Evolutionary conservation across 2,329 filamentous ascomycete species (phyloP), one percentile per base, ranked within the genome.

Genomic region (Aspergillus piperis): DNA sequence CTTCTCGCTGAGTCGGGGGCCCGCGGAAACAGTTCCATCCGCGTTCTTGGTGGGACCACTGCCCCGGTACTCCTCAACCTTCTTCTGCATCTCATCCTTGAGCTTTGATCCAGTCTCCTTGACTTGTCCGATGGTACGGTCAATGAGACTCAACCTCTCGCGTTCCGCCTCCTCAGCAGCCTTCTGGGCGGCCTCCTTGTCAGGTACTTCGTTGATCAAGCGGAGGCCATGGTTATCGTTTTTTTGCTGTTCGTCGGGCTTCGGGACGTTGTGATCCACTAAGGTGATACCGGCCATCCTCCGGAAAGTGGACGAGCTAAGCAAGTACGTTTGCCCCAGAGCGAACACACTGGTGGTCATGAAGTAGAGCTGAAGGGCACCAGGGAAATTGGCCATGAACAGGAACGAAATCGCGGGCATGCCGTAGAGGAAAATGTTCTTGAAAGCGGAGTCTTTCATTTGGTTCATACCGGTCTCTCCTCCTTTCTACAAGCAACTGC

Each of bases 281-380:
- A 69, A 63, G 4, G 70, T 62, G 54, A 79, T 66, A 7, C 68
- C 65, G 52, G 70, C 59, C 13, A 62, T 54, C 13, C 60, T 59
- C 39, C 77, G 75, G 68, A 78, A 74, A 8, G 10, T 51, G 5
- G 61, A 52, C 36, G 65, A 73, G 63, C 78, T 76, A 62, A 86
- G 75, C 3, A 83, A 55, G 50, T 71, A 73, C 4, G 80, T 70
- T 74, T 88, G 85, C 19, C 69, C 39, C 17, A 77, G 50, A 8
- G 70, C 74, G 41, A 79, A 68, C 0, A 74, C 3, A 61, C 77
- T 75, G 3, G 74, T 76, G 11, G 72, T 66, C 55, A 83, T 73
- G 76, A 91, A 90, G 77, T 86, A 89, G 30, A 90, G 69, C 70
- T 89, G 87, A 2, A 90, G 73, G 19, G 79, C 81, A 23, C 84